Percentiles rank a stretch among this genome's conserved stretches.
Conservation (phyloP, 208 protist species). For the Herpetomonas tarakana region DNA sequence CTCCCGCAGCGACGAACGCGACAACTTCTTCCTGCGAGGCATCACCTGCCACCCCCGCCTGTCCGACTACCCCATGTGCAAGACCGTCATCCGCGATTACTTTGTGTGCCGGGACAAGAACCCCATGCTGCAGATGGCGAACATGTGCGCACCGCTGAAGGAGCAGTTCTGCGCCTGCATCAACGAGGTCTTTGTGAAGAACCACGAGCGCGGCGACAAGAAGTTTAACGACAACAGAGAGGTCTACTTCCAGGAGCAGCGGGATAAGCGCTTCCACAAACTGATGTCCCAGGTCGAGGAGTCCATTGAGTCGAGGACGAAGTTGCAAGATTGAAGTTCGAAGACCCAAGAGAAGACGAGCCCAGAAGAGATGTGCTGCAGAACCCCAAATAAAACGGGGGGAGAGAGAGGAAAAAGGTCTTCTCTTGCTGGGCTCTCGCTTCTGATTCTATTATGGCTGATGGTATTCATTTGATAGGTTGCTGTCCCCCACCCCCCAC, state of each 20-base stretch:
- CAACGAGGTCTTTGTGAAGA: constrained; percentile 83
- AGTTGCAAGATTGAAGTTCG: constrained; percentile 58
- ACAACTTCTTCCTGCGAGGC: constrained; percentile 82
- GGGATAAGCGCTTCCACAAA: constrained; percentile 52
- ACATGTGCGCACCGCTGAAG: constrained; percentile 78
- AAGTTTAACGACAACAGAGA: constrained; percentile 74
- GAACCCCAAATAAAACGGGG: too few species aligned
- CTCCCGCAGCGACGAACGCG: constrained; percentile 52
- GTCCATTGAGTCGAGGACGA: constrained; percentile 51
- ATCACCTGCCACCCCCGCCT: constrained; percentile 73
- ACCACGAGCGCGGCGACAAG: constrained; percentile 71
- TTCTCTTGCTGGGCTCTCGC: too few species aligned
- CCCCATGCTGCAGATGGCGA: constrained; percentile 65
- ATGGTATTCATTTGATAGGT: too few species aligned
- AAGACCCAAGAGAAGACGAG: too few species aligned
- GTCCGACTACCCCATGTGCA: constrained; percentile 84
- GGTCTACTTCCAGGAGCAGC: constrained; percentile 61
- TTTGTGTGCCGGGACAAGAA: constrained; percentile 78
- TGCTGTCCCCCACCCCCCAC: too few species aligned
- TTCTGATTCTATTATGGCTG: too few species aligned
- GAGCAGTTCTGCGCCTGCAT: constrained; percentile 86
- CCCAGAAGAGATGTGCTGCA: too few species aligned
- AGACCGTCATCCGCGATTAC: constrained; percentile 79
- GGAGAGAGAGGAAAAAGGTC: too few species aligned
- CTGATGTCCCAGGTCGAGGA: constrained; percentile 59